Evolutionary conservation across 352 stramenopile species (phyloP).

Genomic region (Achlya hypogyna): DNA sequence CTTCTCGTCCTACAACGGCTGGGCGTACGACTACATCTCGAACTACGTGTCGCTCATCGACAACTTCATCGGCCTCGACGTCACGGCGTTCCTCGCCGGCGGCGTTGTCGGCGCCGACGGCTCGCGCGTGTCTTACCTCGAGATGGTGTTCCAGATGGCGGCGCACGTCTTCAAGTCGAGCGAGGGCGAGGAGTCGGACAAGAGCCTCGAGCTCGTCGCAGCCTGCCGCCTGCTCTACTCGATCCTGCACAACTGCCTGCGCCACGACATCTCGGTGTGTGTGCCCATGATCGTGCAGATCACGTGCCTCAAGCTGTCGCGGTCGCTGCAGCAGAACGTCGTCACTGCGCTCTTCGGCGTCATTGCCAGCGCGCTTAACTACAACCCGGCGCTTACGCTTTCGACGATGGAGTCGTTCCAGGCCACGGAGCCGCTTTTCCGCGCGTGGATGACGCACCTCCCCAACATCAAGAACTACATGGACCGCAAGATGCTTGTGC

Average conservation of each 20-base stretch:
- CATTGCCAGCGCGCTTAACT: constrained; percentile 87
- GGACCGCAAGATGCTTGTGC: constrained; percentile 88
- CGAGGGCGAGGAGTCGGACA: constrained; percentile 52
- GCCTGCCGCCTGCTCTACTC: constrained; percentile 69
- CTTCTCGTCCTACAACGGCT: constrained; percentile 93
- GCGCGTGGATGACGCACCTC: constrained; percentile 86
- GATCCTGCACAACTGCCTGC: constrained; percentile 76
- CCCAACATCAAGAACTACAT: constrained; percentile 74
- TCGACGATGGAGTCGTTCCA: constrained; percentile 80
- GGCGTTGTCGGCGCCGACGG: constrained; percentile 33
- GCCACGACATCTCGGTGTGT: constrained; percentile 61
- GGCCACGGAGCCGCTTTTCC: constrained; percentile 84
- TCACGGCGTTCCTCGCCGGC: constrained; percentile 56
- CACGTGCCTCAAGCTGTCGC: constrained; percentile 41
- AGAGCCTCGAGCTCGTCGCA: constrained; percentile 32
- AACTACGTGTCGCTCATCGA: constrained; percentile 95
- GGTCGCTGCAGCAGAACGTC: constrained; percentile 43
- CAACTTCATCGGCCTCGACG: constrained; percentile 90
- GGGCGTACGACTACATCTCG: constrained; percentile 93
- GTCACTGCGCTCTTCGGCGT: constrained; percentile 86
- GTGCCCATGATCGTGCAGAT: constrained; percentile 66
- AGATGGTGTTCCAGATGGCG: constrained; percentile 74
- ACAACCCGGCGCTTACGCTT: constrained; percentile 88
- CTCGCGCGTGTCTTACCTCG: constrained; percentile 49
- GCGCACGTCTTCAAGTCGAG: constrained; percentile 60